Conservation (phyloP, 192 early-diverging fungal species). For the Coemansia sp. region DNA sequence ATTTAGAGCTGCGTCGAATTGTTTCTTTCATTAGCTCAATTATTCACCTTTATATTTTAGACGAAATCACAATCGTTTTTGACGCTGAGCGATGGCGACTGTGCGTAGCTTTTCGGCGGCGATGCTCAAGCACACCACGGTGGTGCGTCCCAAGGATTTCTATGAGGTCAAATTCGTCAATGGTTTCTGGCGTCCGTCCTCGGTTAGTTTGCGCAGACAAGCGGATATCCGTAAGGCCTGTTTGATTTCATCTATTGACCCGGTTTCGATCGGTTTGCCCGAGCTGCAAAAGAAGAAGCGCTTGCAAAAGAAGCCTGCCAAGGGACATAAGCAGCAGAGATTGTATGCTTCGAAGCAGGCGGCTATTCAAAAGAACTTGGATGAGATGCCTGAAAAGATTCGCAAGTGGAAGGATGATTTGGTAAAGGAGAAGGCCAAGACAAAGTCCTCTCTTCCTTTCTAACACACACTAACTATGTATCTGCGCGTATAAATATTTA, state of each 20-base stretch:
- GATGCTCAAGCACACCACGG: slow-evolving; percentile 25
- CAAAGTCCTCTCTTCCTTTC: slow-evolving; percentile 43
- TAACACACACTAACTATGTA: slow-evolving; percentile 17
- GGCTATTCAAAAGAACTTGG: slow-evolving; percentile 39
- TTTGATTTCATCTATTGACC: slow-evolving; percentile 47
- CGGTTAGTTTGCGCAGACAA: slow-evolving; percentile 54
- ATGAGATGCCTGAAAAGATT: slow-evolving; percentile 52
- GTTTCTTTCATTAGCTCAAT: too few relatives aligned
- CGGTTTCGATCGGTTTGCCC: slow-evolving; percentile 53
- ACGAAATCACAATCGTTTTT: too few relatives aligned
- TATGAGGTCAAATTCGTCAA: slow-evolving; percentile 45
- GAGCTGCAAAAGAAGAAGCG: slow-evolving; percentile 27
- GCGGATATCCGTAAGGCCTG: slow-evolving; percentile 64
- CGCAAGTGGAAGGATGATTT: slow-evolving; percentile 48
- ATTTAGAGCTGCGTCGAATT: too few relatives aligned
- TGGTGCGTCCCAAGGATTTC: slow-evolving; percentile 16
- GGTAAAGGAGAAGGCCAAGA: slow-evolving; percentile 46
- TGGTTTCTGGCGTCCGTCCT: slow-evolving; percentile 51
- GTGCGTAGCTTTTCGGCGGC: slow-evolving; percentile 29
- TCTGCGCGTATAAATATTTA: background rate
- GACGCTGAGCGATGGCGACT: slow-evolving; percentile 38
- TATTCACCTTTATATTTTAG: too few relatives aligned
- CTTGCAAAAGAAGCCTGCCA: slow-evolving; percentile 46
- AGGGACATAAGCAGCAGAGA: slow-evolving; percentile 52
- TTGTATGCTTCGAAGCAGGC: slow-evolving; percentile 37